These are phyloP conservation scores for Haplographium delicatum DNA, from an alignment of 495 filamentous ascomycete species.

Conservation along the genomic window DNA sequence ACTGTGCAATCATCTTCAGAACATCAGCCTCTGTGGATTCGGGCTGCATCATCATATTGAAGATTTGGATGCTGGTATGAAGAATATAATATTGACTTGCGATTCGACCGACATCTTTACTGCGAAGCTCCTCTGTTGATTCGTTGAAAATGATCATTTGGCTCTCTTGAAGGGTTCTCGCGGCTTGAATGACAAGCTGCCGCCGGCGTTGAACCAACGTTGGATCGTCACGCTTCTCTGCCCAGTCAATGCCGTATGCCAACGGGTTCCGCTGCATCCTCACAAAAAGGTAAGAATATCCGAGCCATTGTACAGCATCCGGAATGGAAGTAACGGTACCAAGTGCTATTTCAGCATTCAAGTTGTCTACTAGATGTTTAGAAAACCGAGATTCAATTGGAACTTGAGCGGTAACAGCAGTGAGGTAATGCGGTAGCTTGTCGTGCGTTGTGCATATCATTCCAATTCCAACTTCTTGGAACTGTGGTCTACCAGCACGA, in stretches of 20 bases:
- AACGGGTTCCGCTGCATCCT: constrained; percentile 90
- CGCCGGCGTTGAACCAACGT: constrained; percentile 74
- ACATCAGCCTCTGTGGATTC: constrained; percentile 81
- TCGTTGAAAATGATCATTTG: constrained; percentile 99
- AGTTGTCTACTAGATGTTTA: constrained; percentile 84
- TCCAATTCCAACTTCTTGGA: constrained; percentile 90
- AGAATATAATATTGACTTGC: constrained; percentile 96
- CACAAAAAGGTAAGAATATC: constrained; percentile 95
- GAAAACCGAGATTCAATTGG: constrained; percentile 95
- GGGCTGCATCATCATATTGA: constrained; percentile 86
- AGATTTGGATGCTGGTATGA: constrained; percentile 88
- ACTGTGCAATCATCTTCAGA: constrained; percentile 90
- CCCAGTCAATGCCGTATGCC: constrained; percentile 92
- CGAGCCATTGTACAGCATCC: constrained; percentile 94
- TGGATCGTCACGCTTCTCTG: constrained; percentile 84
- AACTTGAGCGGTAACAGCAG: constrained; percentile 88
- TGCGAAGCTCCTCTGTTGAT: constrained; percentile 77
- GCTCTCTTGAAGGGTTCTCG: constrained; percentile 74
- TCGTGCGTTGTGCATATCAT: constrained; percentile 96
- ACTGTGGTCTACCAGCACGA: constrained; percentile 94
- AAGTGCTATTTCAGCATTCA: constrained; percentile 92
- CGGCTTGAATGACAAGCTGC: constrained; percentile 81
- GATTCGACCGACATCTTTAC: constrained; percentile 93
- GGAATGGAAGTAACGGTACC: constrained; percentile 93
- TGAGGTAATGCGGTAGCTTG: constrained; percentile 86